Conservation (phyloP, 2,329 filamentous ascomycete genomes). For the Arthroderma uncinatum region DNA sequence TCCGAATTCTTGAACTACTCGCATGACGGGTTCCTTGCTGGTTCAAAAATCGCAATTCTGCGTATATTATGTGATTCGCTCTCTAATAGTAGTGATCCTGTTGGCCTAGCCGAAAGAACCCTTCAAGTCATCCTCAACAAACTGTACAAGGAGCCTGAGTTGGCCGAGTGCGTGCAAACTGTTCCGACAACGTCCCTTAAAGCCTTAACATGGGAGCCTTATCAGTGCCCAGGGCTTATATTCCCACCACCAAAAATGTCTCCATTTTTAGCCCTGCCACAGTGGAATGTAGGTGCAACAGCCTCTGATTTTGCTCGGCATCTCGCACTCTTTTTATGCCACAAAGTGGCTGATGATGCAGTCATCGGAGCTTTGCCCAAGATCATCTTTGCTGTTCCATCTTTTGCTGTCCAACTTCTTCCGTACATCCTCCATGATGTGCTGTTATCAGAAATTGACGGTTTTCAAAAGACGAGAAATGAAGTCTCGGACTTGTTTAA, state of each 20-base stretch:
- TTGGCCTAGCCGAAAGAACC: conserved; percentile 36
- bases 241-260: conserved; percentile 18
- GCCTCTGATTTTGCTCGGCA: conserved; percentile 27
- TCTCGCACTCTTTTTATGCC: conserved; percentile 43
- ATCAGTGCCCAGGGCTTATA: conserved; percentile 27
- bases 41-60: conserved; percentile 54
- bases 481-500: conserved; percentile 55
- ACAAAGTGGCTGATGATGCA: conserved; percentile 50
- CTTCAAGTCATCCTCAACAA: conserved; percentile 34
- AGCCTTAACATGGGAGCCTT: conserved; percentile 34
- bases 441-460: conserved; percentile 56
- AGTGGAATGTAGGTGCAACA: conserved; percentile 17
- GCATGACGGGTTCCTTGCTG: conserved; percentile 14
- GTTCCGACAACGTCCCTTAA: conserved; percentile 31
- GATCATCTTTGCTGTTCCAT: conserved; percentile 53
- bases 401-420: conserved; percentile 62
- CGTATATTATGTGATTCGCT: conserved; percentile 52
- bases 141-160: conserved; percentile 21
- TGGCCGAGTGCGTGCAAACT: conserved; percentile 26
- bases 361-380: conserved; percentile 58
- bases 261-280: conserved; percentile 11
- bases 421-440: conserved; percentile 79
- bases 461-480: conserved; percentile 48
- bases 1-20: conserved; percentile 10
- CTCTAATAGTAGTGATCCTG: conserved; percentile 41